phyloP scores from a whole-genome alignment of 306 rosid species.

The Trichosanthes cucumerina region DNA sequence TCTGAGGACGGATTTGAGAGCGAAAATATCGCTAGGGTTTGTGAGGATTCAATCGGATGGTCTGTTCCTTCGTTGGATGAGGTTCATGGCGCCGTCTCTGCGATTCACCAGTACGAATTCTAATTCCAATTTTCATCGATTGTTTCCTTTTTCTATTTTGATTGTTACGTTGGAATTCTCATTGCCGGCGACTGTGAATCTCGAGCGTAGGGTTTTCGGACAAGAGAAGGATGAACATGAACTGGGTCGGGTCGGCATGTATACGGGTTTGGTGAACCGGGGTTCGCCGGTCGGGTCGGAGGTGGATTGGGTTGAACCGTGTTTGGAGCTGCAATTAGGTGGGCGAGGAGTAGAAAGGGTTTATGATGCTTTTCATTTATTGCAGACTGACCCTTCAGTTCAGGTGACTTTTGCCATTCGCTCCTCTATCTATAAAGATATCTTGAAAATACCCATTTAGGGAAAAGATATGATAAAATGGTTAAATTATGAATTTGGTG shows the following conservation, averaged over 20 bases:
- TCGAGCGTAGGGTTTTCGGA: constrained; percentile 35
- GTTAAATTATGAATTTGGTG: neutral
- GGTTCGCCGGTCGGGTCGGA: constrained; percentile 33
- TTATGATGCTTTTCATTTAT: constrained; percentile 49
- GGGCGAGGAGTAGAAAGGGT: constrained; percentile 27
- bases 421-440: neutral
- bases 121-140: neutral
- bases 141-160: neutral
- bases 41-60: constrained; percentile 19
- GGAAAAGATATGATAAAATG: no score
- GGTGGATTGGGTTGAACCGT: constrained; percentile 56
- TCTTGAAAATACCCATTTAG: neutral
- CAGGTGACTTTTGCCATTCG: constrained; percentile 35
- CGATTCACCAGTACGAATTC: constrained; percentile 32
- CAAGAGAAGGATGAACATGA: constrained; percentile 34
- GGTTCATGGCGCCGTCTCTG: constrained; percentile 37
- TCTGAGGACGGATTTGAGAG: constrained; percentile 21
- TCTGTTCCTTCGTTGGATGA: constrained; percentile 41
- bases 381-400: constrained; percentile 58
- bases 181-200: neutral
- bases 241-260: constrained; percentile 14
- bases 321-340: constrained; percentile 22
- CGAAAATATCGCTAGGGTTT: constrained; percentile 10
- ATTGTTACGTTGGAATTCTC: neutral
- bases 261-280: constrained; percentile 16